Evolutionary conservation across 306 rosid species (phyloP).

Genomic region (Begonia fuchsioides): DNA sequence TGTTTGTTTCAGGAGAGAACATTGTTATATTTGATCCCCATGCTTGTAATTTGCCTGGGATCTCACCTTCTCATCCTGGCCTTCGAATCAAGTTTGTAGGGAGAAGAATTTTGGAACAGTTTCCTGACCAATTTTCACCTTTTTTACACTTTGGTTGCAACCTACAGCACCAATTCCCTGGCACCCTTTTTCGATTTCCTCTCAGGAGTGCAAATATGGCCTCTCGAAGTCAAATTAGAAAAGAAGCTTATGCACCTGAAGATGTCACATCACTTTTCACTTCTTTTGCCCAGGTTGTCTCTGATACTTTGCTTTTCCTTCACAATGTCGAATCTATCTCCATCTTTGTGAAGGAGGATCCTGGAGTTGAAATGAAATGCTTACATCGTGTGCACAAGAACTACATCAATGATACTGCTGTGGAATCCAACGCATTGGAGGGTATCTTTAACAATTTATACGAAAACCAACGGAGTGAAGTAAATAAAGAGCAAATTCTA

Average conservation of each 20-base stretch:
- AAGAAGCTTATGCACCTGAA: constrained; percentile 77
- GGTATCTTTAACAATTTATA: constrained; percentile 53
- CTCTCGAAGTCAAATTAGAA: constrained; percentile 87
- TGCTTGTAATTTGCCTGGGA: constrained; percentile 85
- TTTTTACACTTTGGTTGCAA: constrained; percentile 89
- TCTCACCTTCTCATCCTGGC: constrained; percentile 98
- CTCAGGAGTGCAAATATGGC: constrained; percentile 74
- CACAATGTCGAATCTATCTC: constrained; percentile 69
- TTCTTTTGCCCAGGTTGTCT: constrained; percentile 71
- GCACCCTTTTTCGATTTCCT: constrained; percentile 88
- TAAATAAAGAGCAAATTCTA: constrained; percentile 63
- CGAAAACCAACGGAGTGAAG: constrained; percentile 34
- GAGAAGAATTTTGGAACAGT: constrained; percentile 76
- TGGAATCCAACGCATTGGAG: constrained; percentile 35
- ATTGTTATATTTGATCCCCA: constrained; percentile 96
- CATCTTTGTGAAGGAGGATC: constrained; percentile 72
- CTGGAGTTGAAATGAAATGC: constrained; percentile 67
- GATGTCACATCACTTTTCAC: constrained; percentile 66
- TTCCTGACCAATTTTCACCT: constrained; percentile 95
- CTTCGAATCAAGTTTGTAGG: constrained; percentile 83
- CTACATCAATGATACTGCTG: constrained; percentile 48
- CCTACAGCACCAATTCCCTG: constrained; percentile 78
- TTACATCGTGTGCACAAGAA: constrained; percentile 56
- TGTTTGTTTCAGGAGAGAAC: constrained; percentile 92
- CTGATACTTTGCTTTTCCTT: constrained; percentile 77